Base-by-base conservation (phyloP, 73 alveolate genomes). In the Paramecium sexaurelia region DNA sequence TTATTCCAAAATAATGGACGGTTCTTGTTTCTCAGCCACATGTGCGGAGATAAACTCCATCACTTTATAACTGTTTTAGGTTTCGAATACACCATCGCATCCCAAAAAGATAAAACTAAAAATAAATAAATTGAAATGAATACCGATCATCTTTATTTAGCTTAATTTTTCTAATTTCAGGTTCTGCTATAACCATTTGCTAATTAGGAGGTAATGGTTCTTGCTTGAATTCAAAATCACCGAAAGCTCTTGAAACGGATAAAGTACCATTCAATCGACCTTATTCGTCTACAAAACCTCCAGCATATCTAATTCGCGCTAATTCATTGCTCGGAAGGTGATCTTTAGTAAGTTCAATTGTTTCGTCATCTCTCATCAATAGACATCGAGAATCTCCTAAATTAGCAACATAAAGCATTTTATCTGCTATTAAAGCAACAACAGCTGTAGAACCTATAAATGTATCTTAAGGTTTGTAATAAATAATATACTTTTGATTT, bases 201-300 rank as follows among this genome's bases (percentile, higher is more conserved):
- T 73, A 24, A 37, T 35, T 73, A 29, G 39, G 20, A 11, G 87
- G 66, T 37, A 73, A 41, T n/a, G 87, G 27, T 32, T 66, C 83
- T 15, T 51, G n/a, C 82, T 96, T 96, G 88, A 92, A 96, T 67
- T 94, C 96, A 68, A 96, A 94, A 82, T 95, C 99, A 4, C 99
- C 99, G 22, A 94, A 40, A 22, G 96, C 95, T 91, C 99, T 95
- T 13, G 97, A 92, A 67, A 96, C 85, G 61, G 92, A 84, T 56
- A 96, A 87, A 6, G 51, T 27, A 40, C 98, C 98, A 61, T 93
- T 92, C 20, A 95, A 89, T 73, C 99, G 92, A 35, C 95, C 95
- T 27, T 84, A 27, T 9, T 83, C 92, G 39, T 88, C 91, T 6
- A 88, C 92, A 29, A 24, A 51, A 4, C 94, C 94, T n/a, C 94